Percentiles rank a stretch among this genome's conserved stretches.
Evolutionary conservation across 257 asterid genomes (phyloP).

Genomic region (Perilla frutescens): DNA sequence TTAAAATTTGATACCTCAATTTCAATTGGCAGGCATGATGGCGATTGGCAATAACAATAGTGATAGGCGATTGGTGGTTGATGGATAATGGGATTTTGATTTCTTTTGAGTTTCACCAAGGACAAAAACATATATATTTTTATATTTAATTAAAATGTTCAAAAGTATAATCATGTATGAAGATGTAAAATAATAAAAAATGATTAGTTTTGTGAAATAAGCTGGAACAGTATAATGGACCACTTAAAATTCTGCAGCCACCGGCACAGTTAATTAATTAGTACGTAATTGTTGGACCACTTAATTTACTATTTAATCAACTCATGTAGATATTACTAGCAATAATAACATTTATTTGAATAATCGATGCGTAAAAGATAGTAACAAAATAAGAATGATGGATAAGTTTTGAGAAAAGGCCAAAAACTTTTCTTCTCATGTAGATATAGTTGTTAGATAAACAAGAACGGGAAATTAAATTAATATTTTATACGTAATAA

Average conservation of each 20-base stretch:
- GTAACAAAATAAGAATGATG: too few relatives aligned
- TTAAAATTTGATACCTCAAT: neutral
- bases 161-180: too few relatives aligned
- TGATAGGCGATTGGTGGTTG: constrained; percentile 22
- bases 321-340: too few relatives aligned
- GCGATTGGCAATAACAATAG: constrained; percentile 17
- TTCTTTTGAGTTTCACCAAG: neutral
- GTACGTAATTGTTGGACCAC: constrained; percentile 2
- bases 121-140: neutral
- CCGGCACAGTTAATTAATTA: neutral
- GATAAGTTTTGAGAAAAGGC: too few relatives aligned
- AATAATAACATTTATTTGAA: too few relatives aligned
- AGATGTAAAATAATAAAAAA: constrained; percentile 5
- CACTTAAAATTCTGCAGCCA: constrained; percentile 29
- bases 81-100: constrained; percentile 27
- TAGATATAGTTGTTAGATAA: too few relatives aligned
- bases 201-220: constrained; percentile 19
- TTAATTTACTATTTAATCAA: neutral
- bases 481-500: too few relatives aligned
- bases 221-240: constrained; percentile 33
- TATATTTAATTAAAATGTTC: neutral
- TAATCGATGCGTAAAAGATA: too few relatives aligned
- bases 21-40: constrained; percentile 26
- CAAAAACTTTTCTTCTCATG: too few relatives aligned
- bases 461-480: too few relatives aligned